Base-by-base conservation (phyloP, 805 yeast species). In the Sugiyamaella chiloensis region DNA sequence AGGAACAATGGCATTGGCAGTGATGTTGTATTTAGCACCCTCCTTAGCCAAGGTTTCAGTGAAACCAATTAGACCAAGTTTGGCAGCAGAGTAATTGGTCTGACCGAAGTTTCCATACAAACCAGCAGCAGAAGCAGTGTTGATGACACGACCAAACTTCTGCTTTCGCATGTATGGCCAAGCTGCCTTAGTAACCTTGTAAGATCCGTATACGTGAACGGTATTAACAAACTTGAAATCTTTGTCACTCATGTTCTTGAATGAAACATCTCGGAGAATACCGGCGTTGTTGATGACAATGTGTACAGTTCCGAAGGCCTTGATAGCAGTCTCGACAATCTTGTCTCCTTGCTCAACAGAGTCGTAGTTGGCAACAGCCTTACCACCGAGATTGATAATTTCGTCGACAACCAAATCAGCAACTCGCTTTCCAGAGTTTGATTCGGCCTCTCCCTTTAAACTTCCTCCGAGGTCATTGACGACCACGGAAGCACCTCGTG, bases 81-180 rank as follows among this genome's bases (percentile, higher is more conserved):
- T 91, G 19, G 96, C 97, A 24, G 96, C 90, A 1, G 96, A 82
- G 70, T 91, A 91, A 71, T 91, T 91, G 34, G 96, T 80, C 71
- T 91, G 99, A 42, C 99, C 99, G 69, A 90, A 91, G 70, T 89
- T 89, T 53, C 99, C 99, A 65, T 85, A 91, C 55, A 91, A 75
- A 19, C 99, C 99, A 29, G 98, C 98, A 3, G 98, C 96, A 3
- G 96, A 89, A 23, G 96, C 81, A n/a, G 97, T 90, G 76, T 88
- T 90, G 60, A 91, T 69, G 58, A 91, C 77, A 59, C 98, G 78
- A 55, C 99, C 99, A 62, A 74, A 91, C 52, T 80, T 79, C 68
- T 93, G 97, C 55, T 85, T 70, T 64, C 80, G 80, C 73, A 91
- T 79, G 63, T 85, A 75, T 6, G 91, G 89, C 98, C 98, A 91